Percentiles rank a stretch among this genome's conserved stretches.
phyloP scores from a whole-genome alignment of 108 stramenopile species.

The Fragilaria radians region DNA sequence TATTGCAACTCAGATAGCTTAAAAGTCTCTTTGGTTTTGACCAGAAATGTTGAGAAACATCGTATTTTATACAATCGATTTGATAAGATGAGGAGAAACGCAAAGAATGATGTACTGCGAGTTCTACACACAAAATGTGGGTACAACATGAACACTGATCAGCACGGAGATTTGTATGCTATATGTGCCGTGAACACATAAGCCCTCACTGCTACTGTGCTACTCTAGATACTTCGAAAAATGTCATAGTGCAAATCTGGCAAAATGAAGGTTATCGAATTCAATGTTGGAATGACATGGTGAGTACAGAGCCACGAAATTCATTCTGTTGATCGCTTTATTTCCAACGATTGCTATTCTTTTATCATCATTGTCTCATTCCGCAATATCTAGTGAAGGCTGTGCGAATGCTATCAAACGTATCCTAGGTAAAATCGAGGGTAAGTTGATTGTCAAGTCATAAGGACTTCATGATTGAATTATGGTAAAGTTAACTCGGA shows the following conservation, averaged over 20 bases:
- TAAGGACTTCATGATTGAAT: background rate
- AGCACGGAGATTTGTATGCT: too few species aligned
- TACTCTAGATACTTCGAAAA: too few species aligned
- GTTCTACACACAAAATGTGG: too few species aligned
- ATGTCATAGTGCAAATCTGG: too few species aligned
- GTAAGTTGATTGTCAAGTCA: constrained; percentile 25
- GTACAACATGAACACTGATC: too few species aligned
- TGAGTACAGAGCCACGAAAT: too few species aligned
- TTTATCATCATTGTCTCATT: background rate
- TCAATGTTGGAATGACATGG: constrained; percentile 79
- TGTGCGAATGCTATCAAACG: constrained; percentile 72
- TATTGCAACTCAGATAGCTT: constrained; percentile 60
- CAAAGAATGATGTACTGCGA: too few species aligned
- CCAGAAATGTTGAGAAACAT: constrained; percentile 17
- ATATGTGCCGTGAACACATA: too few species aligned
- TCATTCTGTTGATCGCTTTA: background rate
- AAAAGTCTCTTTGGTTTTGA: constrained; percentile 62
- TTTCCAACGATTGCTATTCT: constrained; percentile 4
- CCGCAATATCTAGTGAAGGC: constrained; percentile 42
- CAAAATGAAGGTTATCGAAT: constrained; percentile 56
- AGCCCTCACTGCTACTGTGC: too few species aligned
- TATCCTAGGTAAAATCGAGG: constrained; percentile 69
- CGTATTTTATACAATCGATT: background rate
- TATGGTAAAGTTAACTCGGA: background rate
- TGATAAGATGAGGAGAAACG: background rate